These are phyloP conservation scores for Phaeophleospora eucalypticola DNA, from an alignment of 2,329 filamentous ascomycete species.

Conservation along the genomic window DNA sequence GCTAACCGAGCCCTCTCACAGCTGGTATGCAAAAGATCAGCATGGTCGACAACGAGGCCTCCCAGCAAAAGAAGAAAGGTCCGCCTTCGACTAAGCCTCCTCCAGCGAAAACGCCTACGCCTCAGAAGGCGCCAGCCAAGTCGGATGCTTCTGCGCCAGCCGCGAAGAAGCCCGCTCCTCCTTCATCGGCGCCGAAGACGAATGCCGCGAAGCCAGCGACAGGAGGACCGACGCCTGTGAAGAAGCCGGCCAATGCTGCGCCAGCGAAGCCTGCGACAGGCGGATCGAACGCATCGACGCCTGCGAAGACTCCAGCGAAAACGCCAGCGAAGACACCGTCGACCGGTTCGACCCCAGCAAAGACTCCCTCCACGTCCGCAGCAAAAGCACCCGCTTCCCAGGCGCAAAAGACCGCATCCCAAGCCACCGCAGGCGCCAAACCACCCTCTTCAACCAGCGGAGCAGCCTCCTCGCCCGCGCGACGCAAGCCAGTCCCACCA, in stretches of 20 bases:
- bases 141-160: conserved; percentile 12
- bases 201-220: conserved; percentile 18
- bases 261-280: conserved; percentile 7
- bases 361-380: conserved; percentile 13
- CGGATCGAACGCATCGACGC: conserved; percentile 12
- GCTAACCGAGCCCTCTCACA: too few relatives aligned
- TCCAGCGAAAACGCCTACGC: conserved; percentile 16
- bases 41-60: conserved; percentile 32
- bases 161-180: conserved; percentile 21
- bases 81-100: conserved; percentile 15
- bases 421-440: conserved; percentile 17
- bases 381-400: conserved; percentile 18
- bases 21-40: conserved; percentile 29
- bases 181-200: conserved; percentile 17
- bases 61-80: conserved; percentile 25
- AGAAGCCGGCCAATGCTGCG: conserved; percentile 16
- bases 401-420: conserved; percentile 16
- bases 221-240: conserved; percentile 12
- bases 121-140: conserved; percentile 14
- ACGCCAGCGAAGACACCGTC: conserved; percentile 10
- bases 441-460: conserved; percentile 11
- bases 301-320: conserved; percentile 16
- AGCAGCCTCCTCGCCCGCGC: conserved; percentile 1
- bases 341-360: conserved; percentile 11
- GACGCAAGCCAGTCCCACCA: conserved; percentile 20